These are phyloP conservation scores for Rosa lucieae DNA, from an alignment of 306 rosid genomes.

Conservation along the genomic window DNA sequence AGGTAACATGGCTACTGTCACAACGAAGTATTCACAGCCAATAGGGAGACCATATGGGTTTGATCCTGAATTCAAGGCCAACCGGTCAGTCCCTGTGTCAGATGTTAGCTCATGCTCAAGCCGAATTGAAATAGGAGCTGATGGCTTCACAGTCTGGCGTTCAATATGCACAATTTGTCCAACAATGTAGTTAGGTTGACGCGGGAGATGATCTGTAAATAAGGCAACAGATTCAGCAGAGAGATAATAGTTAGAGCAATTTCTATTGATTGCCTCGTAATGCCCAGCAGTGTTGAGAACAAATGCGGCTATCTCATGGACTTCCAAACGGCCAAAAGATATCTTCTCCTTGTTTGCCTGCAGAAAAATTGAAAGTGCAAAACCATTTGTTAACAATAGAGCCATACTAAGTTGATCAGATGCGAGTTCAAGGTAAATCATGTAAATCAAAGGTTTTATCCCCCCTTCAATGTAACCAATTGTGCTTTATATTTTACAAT, in stretches of 20 bases:
- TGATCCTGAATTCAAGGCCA: constrained; percentile 96
- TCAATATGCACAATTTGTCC: constrained; percentile 99
- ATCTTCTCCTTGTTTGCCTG: constrained; percentile 98
- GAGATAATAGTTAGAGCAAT: constrained; percentile 74
- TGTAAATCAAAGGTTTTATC: background rate
- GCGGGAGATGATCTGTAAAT: constrained; percentile 73
- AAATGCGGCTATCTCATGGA: constrained; percentile 91
- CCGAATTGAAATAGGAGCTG: constrained; percentile 24
- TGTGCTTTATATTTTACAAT: background rate
- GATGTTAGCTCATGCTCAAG: constrained; percentile 48
- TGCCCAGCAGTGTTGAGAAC: constrained; percentile 74
- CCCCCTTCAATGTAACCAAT: background rate
- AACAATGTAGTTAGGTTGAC: constrained; percentile 84
- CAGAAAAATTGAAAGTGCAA: constrained; percentile 30
- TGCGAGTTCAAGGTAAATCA: background rate
- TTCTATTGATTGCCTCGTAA: constrained; percentile 84
- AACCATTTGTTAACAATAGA: background rate
- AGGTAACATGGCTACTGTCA: constrained; percentile 98
- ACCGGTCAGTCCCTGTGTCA: constrained; percentile 59
- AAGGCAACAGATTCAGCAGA: constrained; percentile 91
- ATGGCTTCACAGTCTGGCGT: constrained; percentile 68
- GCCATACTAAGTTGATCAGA: background rate
- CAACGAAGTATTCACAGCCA: constrained; percentile 95
- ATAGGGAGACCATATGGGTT: constrained; percentile 90
- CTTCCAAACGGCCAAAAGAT: constrained; percentile 79